phyloP scores from a whole-genome alignment of 2,329 filamentous ascomycete species.

The Colletotrichum sp. region DNA sequence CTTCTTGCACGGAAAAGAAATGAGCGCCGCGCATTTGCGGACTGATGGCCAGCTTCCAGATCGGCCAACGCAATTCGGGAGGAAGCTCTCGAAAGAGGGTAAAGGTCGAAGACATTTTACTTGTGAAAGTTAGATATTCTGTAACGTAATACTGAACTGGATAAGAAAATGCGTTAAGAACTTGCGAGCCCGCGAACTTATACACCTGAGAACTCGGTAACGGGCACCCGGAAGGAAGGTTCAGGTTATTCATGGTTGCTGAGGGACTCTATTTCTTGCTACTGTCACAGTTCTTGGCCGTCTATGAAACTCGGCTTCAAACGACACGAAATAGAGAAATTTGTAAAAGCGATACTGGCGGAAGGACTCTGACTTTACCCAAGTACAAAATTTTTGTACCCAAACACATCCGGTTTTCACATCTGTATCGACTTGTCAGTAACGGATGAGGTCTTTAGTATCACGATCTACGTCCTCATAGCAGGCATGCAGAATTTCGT shows the following conservation, averaged over 20 bases:
- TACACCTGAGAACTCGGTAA: not conserved
- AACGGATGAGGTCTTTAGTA: not conserved
- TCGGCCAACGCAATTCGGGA: not conserved
- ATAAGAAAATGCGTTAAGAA: no score
- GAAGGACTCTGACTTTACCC: not conserved
- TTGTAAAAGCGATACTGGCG: not conserved
- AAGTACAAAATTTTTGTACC: no score
- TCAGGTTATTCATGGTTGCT: not conserved
- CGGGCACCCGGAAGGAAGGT: not conserved
- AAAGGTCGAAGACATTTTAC: not conserved
- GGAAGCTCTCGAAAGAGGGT: not conserved
- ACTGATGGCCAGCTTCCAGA: not conserved
- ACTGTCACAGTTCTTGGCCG: not conserved
- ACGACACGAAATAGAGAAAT: not conserved
- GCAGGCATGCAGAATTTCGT: not conserved
- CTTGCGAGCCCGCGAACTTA: no score
- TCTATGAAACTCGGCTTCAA: not conserved
- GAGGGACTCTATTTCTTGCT: not conserved
- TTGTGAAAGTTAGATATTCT: not conserved
- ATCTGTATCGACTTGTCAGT: not conserved
- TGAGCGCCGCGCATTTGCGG: not conserved
- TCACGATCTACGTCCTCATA: not conserved
- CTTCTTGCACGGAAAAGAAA: not conserved
- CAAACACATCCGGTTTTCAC: not conserved
- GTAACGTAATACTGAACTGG: not conserved